These are phyloP conservation scores for Trichoderma orchidacearum DNA, from an alignment of 495 filamentous ascomycete species.

Conservation along the genomic window DNA sequence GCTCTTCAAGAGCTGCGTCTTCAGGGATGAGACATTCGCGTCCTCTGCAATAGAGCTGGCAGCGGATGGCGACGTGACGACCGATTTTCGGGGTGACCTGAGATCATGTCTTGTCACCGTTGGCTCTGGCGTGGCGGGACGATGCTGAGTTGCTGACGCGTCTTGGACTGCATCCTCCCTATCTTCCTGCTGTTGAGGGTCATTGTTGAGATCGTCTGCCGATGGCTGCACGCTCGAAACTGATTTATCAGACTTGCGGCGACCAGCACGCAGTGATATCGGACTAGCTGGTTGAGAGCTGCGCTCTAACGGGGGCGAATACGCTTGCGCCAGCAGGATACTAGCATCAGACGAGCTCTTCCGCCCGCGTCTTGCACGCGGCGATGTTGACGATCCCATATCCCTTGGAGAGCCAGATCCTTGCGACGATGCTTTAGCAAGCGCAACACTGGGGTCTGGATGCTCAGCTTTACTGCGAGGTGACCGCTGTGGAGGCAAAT, in stretches of 20 bases:
- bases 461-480: neutral
- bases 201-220: constrained; percentile 10
- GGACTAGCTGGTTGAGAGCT: neutral
- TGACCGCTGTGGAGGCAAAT: neutral
- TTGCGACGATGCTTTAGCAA: neutral
- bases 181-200: constrained; percentile 10
- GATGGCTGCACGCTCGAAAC: constrained; percentile 12
- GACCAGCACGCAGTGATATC: neutral
- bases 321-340: neutral
- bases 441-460: neutral
- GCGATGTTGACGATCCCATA: neutral
- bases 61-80: constrained; percentile 7
- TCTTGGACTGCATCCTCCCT: neutral
- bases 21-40: constrained; percentile 14
- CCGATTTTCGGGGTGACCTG: constrained; percentile 7
- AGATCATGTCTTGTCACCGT: constrained; percentile 1
- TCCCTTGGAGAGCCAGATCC: neutral
- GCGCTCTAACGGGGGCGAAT: neutral
- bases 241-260: neutral
- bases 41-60: neutral
- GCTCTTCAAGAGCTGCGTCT: constrained; percentile 22
- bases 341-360: neutral
- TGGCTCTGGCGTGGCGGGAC: neutral
- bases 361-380: neutral
- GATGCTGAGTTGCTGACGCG: neutral